phyloP scores from a whole-genome alignment of 352 stramenopile species.

The Pseudoperonospora humuli region DNA sequence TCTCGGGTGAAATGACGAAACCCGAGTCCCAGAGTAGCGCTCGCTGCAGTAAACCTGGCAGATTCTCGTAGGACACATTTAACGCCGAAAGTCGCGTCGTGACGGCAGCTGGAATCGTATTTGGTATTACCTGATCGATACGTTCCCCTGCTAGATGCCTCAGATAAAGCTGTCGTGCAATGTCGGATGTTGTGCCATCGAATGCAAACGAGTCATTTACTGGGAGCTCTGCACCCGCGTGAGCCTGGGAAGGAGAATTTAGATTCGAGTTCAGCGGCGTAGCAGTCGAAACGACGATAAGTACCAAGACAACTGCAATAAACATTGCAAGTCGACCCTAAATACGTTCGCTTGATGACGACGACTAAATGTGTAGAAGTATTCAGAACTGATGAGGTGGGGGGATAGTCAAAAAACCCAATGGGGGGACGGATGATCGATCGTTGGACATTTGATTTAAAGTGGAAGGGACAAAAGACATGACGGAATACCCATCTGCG shows the following conservation, averaged over 20 bases:
- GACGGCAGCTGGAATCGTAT: conserved; percentile 10
- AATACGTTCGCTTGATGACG: too few species aligned
- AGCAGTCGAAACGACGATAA: too few species aligned
- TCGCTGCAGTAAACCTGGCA: conserved; percentile 26
- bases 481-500: too few species aligned
- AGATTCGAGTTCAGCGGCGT: too few species aligned
- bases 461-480: too few species aligned
- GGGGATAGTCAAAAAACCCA: too few species aligned
- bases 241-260: conserved; percentile 12
- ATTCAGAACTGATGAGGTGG: too few species aligned
- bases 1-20: conserved; percentile 21
- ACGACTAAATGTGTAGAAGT: too few species aligned
- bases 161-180: conserved; percentile 26
- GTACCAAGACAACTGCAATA: too few species aligned
- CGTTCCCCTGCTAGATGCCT: conserved; percentile 17
- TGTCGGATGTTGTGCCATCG: conserved; percentile 25
- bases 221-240: conserved; percentile 8
- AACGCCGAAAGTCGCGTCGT: conserved; percentile 12
- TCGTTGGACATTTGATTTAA: too few species aligned
- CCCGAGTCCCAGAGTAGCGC: conserved; percentile 33
- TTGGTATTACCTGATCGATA: conserved; percentile 6
- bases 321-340: too few species aligned
- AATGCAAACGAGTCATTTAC: conserved; percentile 25
- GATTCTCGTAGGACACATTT: conserved; percentile 14
- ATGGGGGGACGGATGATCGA: too few species aligned